Percentiles rank a stretch among this genome's conserved stretches.
Conservation (phyloP, 371 early-diverging fungal genomes). For the Zancudomyces culisetae region DNA sequence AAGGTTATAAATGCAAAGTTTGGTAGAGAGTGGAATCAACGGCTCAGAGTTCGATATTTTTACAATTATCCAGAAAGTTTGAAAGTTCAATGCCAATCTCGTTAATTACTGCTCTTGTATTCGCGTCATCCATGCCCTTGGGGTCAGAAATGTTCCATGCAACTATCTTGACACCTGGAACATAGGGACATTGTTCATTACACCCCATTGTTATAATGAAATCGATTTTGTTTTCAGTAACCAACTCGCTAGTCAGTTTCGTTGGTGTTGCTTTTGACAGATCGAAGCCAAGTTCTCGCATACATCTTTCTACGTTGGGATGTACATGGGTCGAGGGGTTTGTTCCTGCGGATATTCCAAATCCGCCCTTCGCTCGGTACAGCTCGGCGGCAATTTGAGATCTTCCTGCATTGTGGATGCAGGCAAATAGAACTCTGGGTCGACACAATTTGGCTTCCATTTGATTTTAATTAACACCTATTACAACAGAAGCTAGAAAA, state of each 20-base stretch:
- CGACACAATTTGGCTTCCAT: background rate
- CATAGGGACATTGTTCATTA: slow-evolving; percentile 18
- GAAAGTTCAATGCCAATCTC: too few species aligned
- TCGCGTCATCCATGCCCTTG: slow-evolving; percentile 14
- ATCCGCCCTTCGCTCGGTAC: slow-evolving; percentile 5
- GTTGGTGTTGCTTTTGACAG: slow-evolving; percentile 9
- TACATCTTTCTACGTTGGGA: slow-evolving; percentile 5
- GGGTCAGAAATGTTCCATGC: slow-evolving; percentile 17
- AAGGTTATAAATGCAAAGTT: too few species aligned
- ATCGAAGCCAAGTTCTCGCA: slow-evolving; percentile 12
- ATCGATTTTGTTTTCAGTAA: background rate
- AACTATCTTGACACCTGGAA: slow-evolving; percentile 17
- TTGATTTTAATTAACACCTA: background rate
- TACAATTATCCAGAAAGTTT: too few species aligned
- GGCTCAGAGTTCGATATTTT: too few species aligned
- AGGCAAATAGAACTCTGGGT: slow-evolving; percentile 11
- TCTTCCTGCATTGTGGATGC: slow-evolving; percentile 15
- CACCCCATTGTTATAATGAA: slow-evolving; percentile 13
- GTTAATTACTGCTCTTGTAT: too few species aligned
- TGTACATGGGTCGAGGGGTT: slow-evolving; percentile 15
- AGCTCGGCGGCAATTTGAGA: slow-evolving; percentile 17
- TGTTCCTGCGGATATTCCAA: slow-evolving; percentile 16
- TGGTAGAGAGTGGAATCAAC: too few species aligned
- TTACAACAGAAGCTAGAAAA: too few species aligned
- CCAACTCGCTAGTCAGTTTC: slow-evolving; percentile 12